Percentiles rank a stretch among this genome's conserved stretches.
Evolutionary conservation across 257 asterid genomes (phyloP).

Genomic region (Solanum chmielewskii): DNA sequence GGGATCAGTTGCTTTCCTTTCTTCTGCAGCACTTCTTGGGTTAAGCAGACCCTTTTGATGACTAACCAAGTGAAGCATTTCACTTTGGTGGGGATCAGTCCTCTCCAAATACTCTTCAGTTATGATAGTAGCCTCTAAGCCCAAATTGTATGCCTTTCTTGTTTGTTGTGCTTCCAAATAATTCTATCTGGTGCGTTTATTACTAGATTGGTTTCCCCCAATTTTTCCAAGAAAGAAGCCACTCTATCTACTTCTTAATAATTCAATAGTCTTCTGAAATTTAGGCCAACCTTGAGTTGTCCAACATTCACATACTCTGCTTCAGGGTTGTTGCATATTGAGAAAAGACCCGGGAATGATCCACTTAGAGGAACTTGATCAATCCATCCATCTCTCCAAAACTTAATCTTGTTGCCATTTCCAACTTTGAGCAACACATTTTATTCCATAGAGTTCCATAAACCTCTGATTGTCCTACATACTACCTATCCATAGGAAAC

Average conservation of each 20-base stretch:
- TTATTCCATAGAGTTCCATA: background rate
- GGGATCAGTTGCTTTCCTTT: background rate
- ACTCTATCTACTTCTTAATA: background rate
- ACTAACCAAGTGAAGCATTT: background rate
- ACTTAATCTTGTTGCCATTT: background rate
- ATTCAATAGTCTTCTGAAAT: background rate
- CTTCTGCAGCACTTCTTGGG: background rate
- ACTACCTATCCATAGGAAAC: background rate
- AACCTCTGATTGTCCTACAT: background rate
- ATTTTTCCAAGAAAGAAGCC: background rate
- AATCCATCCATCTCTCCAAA: background rate
- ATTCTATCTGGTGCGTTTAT: too few relatives aligned
- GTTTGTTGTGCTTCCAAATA: too few relatives aligned
- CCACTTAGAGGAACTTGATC: background rate
- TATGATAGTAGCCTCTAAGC: too few relatives aligned
- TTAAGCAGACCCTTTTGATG: background rate
- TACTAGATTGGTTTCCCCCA: too few relatives aligned
- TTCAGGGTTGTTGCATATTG: background rate
- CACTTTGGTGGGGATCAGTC: background rate
- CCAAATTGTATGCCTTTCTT: background rate
- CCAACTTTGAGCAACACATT: background rate
- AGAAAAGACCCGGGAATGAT: background rate
- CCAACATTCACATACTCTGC: background rate
- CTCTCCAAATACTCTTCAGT: background rate
- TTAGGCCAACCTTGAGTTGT: background rate